These are phyloP conservation scores for Breynia disticha DNA, from an alignment of 441 rosid species.

Conservation along the genomic window DNA sequence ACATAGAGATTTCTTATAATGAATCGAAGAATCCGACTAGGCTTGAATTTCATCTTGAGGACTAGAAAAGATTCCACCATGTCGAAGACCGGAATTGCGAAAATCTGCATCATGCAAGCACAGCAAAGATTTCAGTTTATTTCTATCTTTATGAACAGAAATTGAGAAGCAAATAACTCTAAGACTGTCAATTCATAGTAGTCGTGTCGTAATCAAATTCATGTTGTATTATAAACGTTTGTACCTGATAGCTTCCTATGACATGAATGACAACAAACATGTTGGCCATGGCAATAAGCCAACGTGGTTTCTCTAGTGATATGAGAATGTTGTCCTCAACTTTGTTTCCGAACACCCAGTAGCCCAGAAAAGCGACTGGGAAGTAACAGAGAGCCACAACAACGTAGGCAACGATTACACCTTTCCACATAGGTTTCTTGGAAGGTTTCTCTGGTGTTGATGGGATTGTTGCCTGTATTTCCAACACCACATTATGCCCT, in stretches of 20 bases:
- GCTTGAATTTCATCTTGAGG: conserved; percentile 40
- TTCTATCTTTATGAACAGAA: not conserved
- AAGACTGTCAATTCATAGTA: too few relatives aligned
- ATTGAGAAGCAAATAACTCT: too few relatives aligned
- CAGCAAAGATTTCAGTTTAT: not conserved
- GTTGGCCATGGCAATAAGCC: conserved; percentile 70
- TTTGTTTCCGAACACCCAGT: conserved; percentile 46
- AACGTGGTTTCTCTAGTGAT: conserved; percentile 45
- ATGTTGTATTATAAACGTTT: not conserved
- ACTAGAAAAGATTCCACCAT: conserved; percentile 75
- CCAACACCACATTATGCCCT: conserved; percentile 78
- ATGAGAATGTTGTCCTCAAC: conserved; percentile 69
- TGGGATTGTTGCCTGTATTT: conserved; percentile 90
- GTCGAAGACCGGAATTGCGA: conserved; percentile 78
- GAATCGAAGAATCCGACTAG: conserved; percentile 45
- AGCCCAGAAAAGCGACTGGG: conserved; percentile 68
- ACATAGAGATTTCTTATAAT: conserved; percentile 48
- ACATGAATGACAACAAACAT: conserved; percentile 70
- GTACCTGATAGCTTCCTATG: conserved; percentile 83
- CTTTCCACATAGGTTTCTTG: conserved; percentile 76
- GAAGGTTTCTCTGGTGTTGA: conserved; percentile 80
- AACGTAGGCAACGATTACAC: conserved; percentile 60
- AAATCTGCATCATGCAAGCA: conserved; percentile 22
- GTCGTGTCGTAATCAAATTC: too few relatives aligned
- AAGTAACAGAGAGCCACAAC: conserved; percentile 73